Evolutionary conservation across 345 rosid species (phyloP).

Genomic region (Lumnitzera racemosa): DNA sequence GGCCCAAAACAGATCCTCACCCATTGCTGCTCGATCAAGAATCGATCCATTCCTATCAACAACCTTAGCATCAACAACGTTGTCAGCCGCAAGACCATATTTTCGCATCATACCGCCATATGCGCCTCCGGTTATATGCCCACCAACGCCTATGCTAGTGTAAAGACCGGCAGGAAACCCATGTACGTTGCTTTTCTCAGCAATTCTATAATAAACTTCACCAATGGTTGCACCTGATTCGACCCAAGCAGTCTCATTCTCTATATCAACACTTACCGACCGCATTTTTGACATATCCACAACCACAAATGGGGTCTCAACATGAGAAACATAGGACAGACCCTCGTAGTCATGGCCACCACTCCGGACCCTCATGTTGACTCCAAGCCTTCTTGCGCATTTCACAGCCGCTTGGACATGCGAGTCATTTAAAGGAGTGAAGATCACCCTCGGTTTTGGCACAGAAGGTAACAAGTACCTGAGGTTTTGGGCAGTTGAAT

Average conservation of each 20-base stretch:
- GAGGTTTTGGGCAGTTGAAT: slow-evolving; percentile 7
- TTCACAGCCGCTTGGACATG: slow-evolving; percentile 31
- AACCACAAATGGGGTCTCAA: too few relatives aligned
- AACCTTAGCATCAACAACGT: slow-evolving; percentile 10
- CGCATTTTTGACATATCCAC: too few relatives aligned
- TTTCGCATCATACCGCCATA: slow-evolving; percentile 17
- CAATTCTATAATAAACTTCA: slow-evolving; percentile 25
- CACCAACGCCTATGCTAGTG: slow-evolving; percentile 20
- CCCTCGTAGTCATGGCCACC: slow-evolving; percentile 63
- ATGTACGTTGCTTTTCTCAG: not conserved
- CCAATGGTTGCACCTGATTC: slow-evolving; percentile 30
- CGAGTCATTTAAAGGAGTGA: slow-evolving; percentile 25
- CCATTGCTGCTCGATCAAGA: slow-evolving; percentile 6
- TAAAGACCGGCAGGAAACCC: slow-evolving; percentile 27
- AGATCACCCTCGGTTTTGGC: slow-evolving; percentile 19
- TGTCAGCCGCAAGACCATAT: slow-evolving; percentile 14
- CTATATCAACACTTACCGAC: too few relatives aligned
- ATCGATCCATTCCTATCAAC: slow-evolving; percentile 9
- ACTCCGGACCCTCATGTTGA: slow-evolving; percentile 32
- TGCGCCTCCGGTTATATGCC: slow-evolving; percentile 15
- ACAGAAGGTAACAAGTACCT: slow-evolving; percentile 10
- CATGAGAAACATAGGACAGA: slow-evolving; percentile 14
- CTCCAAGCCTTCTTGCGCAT: slow-evolving; percentile 20
- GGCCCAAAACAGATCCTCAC: slow-evolving; percentile 17
- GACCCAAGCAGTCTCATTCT: not conserved